Conservation (phyloP, 352 stramenopile species). For the Aphanomyces astaci region DNA sequence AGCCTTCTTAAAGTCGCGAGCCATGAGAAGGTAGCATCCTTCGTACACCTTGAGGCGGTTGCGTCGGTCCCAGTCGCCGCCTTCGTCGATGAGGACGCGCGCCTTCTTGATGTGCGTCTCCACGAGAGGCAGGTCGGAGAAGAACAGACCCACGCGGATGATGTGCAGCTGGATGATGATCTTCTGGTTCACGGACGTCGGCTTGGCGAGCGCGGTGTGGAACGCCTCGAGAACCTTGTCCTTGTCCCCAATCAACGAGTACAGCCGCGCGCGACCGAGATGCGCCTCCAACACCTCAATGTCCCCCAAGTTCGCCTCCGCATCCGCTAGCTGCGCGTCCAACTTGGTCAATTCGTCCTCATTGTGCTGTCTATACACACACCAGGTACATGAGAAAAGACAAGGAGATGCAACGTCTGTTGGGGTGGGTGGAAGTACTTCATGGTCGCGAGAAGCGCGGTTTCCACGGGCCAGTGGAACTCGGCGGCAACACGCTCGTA, state of each 20-base stretch:
- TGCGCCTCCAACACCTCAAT: conserved; percentile 96
- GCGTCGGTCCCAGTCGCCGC: conserved; percentile 97
- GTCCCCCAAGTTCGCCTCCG: conserved; percentile 94
- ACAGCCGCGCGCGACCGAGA: conserved; percentile 91
- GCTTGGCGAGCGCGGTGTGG: conserved; percentile 86
- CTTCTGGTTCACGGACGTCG: conserved; percentile 95
- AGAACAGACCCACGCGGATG: conserved; percentile 84
- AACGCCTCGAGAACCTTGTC: conserved; percentile 88
- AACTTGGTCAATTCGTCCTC: conserved; percentile 63
- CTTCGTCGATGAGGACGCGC: conserved; percentile 84
- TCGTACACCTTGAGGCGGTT: conserved; percentile 99
- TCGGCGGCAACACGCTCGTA: conserved; percentile 63
- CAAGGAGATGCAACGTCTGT: neutral
- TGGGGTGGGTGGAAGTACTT: neutral
- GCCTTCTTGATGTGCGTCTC: conserved; percentile 86
- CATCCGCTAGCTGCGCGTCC: conserved; percentile 84
- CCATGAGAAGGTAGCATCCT: conserved; percentile 89
- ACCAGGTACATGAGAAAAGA: neutral
- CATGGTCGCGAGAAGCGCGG: conserved; percentile 51
- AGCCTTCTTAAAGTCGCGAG: conserved; percentile 91
- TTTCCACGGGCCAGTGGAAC: conserved; percentile 61
- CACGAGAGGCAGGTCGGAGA: conserved; percentile 75
- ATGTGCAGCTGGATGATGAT: conserved; percentile 96
- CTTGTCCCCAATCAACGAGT: conserved; percentile 89
- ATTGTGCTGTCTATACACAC: conserved; percentile 33